Conservation (phyloP, 306 rosid genomes). For the Morella rubra region DNA sequence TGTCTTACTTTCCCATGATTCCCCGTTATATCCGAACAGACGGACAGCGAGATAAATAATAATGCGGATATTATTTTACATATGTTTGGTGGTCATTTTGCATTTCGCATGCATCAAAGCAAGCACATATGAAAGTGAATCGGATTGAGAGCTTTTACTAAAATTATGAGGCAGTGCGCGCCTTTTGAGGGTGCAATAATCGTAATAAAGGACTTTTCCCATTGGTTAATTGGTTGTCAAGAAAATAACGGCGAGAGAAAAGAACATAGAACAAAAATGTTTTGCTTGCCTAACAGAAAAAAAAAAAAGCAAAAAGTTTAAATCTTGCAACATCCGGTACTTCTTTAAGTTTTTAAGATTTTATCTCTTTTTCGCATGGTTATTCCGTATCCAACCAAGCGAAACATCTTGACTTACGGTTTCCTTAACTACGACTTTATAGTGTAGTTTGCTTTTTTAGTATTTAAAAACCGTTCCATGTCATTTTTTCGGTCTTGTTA, state of each 20-base stretch:
- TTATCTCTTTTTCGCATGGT: neutral
- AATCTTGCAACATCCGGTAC: neutral
- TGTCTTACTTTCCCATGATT: constrained; percentile 12
- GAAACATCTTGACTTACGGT: neutral
- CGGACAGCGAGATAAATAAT: too few relatives aligned
- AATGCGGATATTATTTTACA: too few relatives aligned
- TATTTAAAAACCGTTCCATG: neutral
- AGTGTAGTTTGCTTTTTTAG: neutral
- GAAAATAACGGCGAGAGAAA: neutral
- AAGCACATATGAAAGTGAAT: neutral
- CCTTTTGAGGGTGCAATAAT: neutral
- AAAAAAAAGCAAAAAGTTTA: neutral
- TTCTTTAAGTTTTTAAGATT: neutral
- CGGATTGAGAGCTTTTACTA: neutral
- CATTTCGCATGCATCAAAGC: neutral
- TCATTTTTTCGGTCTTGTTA: neutral
- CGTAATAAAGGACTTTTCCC: neutral
- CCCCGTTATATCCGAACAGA: too few relatives aligned
- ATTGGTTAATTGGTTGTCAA: neutral
- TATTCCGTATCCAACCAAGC: neutral
- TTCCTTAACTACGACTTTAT: neutral
- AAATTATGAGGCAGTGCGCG: neutral
- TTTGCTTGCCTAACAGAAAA: neutral
- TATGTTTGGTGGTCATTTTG: neutral
- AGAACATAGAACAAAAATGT: neutral